Percentiles rank a stretch among this genome's conserved stretches.
Conservation (phyloP, 2,329 filamentous ascomycete species). For the Aspergillus pseudonomiae region DNA sequence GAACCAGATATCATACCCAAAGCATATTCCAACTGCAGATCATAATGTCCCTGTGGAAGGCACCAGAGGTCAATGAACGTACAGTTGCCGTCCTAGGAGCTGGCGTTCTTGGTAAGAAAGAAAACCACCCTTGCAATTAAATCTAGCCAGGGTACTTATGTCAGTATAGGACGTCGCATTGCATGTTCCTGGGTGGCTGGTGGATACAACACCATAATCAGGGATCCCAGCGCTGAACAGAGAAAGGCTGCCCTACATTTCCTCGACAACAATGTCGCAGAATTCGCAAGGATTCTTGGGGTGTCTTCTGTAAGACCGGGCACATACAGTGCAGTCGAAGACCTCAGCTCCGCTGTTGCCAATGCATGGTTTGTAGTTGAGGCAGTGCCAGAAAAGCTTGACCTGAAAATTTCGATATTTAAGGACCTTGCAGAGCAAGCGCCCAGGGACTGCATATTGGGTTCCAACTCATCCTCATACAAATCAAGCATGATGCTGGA, state of each 20-base stretch:
- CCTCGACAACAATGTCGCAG: slow-evolving; percentile 36
- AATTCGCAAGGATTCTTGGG: slow-evolving; percentile 33
- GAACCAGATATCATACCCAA: too few relatives aligned
- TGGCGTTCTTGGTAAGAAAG: too few relatives aligned
- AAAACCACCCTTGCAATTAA: too few relatives aligned
- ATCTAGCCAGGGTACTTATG: too few relatives aligned
- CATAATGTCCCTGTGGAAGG: too few relatives aligned
- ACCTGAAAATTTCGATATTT: slow-evolving; percentile 54
- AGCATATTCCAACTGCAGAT: too few relatives aligned
- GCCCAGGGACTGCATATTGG: slow-evolving; percentile 53
- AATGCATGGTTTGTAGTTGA: slow-evolving; percentile 58
- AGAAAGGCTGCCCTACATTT: slow-evolving; percentile 35
- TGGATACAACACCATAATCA: slow-evolving; percentile 32
- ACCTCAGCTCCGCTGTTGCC: slow-evolving; percentile 45
- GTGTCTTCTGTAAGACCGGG: slow-evolving; percentile 30
- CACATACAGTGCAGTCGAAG: slow-evolving; percentile 34
- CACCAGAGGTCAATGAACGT: too few relatives aligned
- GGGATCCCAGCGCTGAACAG: slow-evolving; percentile 37
- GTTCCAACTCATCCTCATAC: slow-evolving; percentile 57
- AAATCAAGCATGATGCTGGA: slow-evolving; percentile 54
- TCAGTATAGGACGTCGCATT: not conserved
- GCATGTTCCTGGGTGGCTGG: not conserved
- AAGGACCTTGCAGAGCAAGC: slow-evolving; percentile 49
- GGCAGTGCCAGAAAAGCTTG: slow-evolving; percentile 55
- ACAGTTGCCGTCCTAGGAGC: too few relatives aligned